These are phyloP conservation scores for Claviceps maximensis DNA, from an alignment of 2,329 filamentous ascomycete genomes.

Conservation along the genomic window DNA sequence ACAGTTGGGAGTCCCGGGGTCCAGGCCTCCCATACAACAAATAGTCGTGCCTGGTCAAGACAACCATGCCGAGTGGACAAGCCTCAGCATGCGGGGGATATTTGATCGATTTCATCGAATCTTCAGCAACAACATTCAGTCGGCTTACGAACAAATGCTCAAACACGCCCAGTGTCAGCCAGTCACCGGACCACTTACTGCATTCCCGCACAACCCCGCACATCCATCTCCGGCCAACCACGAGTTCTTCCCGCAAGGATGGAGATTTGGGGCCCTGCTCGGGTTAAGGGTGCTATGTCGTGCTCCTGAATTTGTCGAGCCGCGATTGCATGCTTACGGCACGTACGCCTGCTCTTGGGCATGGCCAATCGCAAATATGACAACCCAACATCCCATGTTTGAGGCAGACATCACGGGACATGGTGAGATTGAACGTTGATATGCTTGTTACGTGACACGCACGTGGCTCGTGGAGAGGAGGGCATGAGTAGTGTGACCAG, in stretches of 20 bases:
- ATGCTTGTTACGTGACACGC: neutral
- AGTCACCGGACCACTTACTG: neutral
- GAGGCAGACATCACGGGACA: neutral
- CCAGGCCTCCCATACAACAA: neutral
- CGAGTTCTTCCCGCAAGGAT: neutral
- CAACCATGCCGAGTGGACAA: neutral
- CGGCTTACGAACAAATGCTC: neutral
- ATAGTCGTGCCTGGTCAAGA: neutral
- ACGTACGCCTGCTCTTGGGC: neutral
- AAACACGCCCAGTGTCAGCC: neutral
- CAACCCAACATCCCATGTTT: neutral
- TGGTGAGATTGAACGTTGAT: neutral
- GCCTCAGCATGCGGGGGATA: neutral
- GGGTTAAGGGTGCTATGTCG: neutral
- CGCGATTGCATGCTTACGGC: neutral
- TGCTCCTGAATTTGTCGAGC: neutral
- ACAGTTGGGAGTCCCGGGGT: too few relatives aligned
- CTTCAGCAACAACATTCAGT: neutral
- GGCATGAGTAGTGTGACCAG: too few relatives aligned
- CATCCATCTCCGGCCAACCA: neutral
- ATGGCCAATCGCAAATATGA: conserved; percentile 1
- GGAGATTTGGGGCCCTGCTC: neutral
- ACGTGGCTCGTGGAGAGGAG: neutral
- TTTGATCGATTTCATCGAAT: neutral
- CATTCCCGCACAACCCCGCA: neutral